Conservation (phyloP, 305 asterid species). For the Fraxinus platypoda region DNA sequence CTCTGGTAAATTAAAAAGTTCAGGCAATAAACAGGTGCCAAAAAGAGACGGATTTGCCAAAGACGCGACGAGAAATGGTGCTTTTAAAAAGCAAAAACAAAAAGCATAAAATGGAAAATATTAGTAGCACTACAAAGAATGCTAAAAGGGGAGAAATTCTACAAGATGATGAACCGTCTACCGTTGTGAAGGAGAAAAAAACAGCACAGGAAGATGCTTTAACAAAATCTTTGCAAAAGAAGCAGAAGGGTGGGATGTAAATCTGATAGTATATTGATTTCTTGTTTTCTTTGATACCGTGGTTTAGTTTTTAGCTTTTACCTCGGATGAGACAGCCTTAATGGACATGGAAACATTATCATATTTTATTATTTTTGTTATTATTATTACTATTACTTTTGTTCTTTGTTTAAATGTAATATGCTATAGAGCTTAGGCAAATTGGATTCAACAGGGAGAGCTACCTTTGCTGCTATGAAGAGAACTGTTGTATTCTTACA, state of each 20-base stretch:
- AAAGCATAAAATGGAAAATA: slow-evolving; percentile 30
- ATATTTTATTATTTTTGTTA: not conserved
- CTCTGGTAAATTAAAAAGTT: slow-evolving; percentile 36
- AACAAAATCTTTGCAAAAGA: slow-evolving; percentile 33
- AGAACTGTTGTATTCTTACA: slow-evolving; percentile 54
- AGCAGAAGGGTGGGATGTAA: slow-evolving; percentile 36
- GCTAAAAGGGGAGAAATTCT: slow-evolving; percentile 16
- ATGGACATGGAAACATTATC: slow-evolving; percentile 18
- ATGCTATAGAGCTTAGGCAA: not conserved
- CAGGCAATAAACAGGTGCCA: slow-evolving; percentile 38
- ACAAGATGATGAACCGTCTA: slow-evolving; percentile 17
- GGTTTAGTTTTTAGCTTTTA: slow-evolving; percentile 14
- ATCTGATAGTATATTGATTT: not conserved
- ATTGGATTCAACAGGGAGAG: slow-evolving; percentile 20
- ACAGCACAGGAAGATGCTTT: slow-evolving; percentile 29
- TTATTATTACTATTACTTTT: slow-evolving; percentile 18
- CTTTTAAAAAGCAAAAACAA: slow-evolving; percentile 35
- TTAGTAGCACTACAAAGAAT: slow-evolving; percentile 13
- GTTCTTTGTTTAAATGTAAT: slow-evolving; percentile 10
- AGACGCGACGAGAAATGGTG: slow-evolving; percentile 21
- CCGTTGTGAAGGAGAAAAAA: slow-evolving; percentile 37
- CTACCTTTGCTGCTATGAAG: not conserved
- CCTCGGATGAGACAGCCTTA: slow-evolving; percentile 19
- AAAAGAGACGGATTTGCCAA: slow-evolving; percentile 32
- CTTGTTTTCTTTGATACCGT: not conserved